These are phyloP conservation scores for Aspergillus candidus DNA, from an alignment of 2,329 filamentous ascomycete species.

Conservation along the genomic window DNA sequence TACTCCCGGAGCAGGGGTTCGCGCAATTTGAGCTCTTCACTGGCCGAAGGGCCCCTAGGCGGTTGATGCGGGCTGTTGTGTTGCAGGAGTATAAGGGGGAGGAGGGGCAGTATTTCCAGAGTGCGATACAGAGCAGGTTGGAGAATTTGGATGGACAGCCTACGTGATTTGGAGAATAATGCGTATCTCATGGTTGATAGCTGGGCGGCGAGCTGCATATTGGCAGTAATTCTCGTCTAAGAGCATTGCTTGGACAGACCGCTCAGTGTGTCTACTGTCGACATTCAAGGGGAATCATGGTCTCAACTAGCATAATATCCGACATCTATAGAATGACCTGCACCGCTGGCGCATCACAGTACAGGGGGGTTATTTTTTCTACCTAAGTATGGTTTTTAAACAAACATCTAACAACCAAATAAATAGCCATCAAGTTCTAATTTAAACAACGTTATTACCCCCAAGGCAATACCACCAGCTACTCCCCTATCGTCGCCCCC, in stretches of 20 bases:
- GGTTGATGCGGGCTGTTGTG: slow-evolving; percentile 33
- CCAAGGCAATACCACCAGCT: too few species aligned
- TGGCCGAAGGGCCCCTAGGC: slow-evolving; percentile 32
- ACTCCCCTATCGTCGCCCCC: too few species aligned
- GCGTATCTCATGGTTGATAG: background rate
- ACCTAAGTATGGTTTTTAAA: too few species aligned
- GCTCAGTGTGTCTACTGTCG: background rate
- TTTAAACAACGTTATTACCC: too few species aligned
- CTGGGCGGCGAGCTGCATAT: background rate
- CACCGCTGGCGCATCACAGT: too few species aligned
- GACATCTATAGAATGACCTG: too few species aligned
- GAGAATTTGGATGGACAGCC: slow-evolving; percentile 29
- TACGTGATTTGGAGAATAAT: slow-evolving; percentile 19
- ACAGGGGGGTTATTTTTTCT: too few species aligned
- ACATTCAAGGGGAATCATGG: too few species aligned
- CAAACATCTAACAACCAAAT: too few species aligned
- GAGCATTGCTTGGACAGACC: background rate
- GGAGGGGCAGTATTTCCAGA: slow-evolving; percentile 28
- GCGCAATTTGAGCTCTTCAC: slow-evolving; percentile 38
- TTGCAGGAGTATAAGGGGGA: slow-evolving; percentile 31
- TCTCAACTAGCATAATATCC: too few species aligned
- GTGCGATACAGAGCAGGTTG: slow-evolving; percentile 24
- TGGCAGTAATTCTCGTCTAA: background rate
- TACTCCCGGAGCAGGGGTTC: slow-evolving; percentile 37
- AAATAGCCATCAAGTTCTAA: too few species aligned